Evolutionary conservation across 108 stramenopile genomes (phyloP), one percentile per base, ranked within the genome.

Genomic region (Cyclotella choctawhatcheeana): DNA sequence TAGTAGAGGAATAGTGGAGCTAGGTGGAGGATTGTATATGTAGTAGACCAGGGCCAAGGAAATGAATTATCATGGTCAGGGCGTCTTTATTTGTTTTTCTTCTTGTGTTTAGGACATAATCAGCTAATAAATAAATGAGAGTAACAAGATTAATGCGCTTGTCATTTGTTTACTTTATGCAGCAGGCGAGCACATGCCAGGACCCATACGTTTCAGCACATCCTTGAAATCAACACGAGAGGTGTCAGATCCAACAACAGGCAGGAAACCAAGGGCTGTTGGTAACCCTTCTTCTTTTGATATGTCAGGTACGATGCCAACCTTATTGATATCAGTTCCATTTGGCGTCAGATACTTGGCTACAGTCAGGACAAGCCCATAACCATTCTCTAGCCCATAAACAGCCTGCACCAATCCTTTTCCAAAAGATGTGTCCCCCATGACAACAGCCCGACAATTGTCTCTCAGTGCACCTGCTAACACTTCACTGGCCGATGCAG

Each of bases 341-440:
- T 64, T 55, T 20, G 93, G 93, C 10, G 93, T 92, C 7, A 88
- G 79, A 48, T 94, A 94, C 45, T 85, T 78, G 14, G 93, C 93
- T 47, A 88, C 86, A n/a, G 93, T 94, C 12, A 94, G 67, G 27
- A 89, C 88, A 56, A 94, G 63, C 4, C 93, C 93, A 58, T 79
- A 67, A 21, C 90, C 90, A 76, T 88, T 82, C 21, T 69, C 71
- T 22, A 94, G 47, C 29, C 86, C 79, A 32, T 88, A 88, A 10
- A 94, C 89, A 37, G 85, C 91, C 59, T 94, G 93, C 30, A 94
- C 89, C 44, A 87, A 58, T 7, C 93, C 92, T 48, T 94, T 94
- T 10, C 93, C 93, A 82, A 93, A 94, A n/a, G 92, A 86, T 17
- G 61, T 76, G 13, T 55, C 70, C n/a, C 26, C 48, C 1, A 89